Conservation (phyloP, 139 green algal species). For the Closterium sp. region DNA sequence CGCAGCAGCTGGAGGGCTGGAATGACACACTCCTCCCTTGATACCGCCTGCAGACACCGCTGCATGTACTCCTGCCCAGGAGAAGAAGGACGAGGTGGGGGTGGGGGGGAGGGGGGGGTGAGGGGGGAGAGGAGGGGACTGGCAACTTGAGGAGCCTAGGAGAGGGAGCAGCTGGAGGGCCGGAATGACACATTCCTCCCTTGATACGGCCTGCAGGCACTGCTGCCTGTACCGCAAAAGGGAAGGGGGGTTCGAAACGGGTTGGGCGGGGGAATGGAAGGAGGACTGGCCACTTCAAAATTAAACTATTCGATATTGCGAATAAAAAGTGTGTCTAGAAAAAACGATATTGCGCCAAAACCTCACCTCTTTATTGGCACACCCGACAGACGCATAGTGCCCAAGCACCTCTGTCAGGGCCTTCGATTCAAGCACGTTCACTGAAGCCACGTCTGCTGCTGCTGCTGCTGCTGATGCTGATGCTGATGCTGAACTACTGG, state of each 20-base stretch:
- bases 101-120: too few species aligned
- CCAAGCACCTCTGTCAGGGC: conserved; percentile 39
- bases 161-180: conserved; percentile 14
- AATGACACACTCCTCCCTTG: conserved; percentile 7
- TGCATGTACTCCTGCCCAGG: conserved; percentile 38
- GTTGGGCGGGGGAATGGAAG: too few species aligned
- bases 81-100: neutral
- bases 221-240: conserved; percentile 29
- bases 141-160: neutral
- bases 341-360: neutral
- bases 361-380: conserved; percentile 38
- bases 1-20: conserved; percentile 29
- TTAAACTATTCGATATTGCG: too few species aligned
- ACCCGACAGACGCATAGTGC: conserved; percentile 40
- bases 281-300: neutral
- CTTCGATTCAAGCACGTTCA: conserved; percentile 27
- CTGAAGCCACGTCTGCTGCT: neutral
- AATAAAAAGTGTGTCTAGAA: too few species aligned
- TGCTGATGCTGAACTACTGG: too few species aligned
- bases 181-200: neutral
- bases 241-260: too few species aligned
- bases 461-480: too few species aligned
- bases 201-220: conserved; percentile 10
- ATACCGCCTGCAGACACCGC: conserved; percentile 18
- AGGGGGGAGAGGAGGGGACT: too few species aligned